Evolutionary conservation across 2,329 filamentous ascomycete genomes (phyloP), one percentile per base, ranked within the genome.

Genomic region (Clarireedia hainanense): DNA sequence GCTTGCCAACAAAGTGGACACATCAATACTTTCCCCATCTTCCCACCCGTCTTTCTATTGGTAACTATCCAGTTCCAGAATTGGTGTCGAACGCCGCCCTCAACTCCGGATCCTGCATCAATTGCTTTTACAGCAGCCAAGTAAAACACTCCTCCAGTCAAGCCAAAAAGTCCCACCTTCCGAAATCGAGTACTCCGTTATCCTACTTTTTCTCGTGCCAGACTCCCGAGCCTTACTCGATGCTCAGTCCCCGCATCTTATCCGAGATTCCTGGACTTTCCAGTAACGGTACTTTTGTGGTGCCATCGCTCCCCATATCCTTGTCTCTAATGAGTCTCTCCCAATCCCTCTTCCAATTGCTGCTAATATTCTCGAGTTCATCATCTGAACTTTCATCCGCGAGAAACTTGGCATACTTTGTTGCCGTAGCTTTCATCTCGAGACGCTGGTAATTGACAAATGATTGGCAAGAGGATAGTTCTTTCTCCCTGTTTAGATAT

Each of bases 271-370:
- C 39, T 6, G 39, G 39, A 17, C 39, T 42, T 42, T 42, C 39
- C 39, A 42, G 39, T n/a, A n/a, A n/a, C 39, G 17, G 39, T 42
- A 42, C 39, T 15, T 42, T 42, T 42, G 15, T 20, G 14, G n/a
- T 3, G 1, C 17, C 23, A 59, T 62, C 52, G 61, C 60, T 57
- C 63, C 61, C 53, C 63, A 55, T 20, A 60, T 62, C 50, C 63
- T 68, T 6, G n/a, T 58, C 58, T 56, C 73, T 72, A 68, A 79
- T 78, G 30, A 83, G 71, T 15, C 70, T 67, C 9, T 74, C 70
- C 76, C 80, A 85, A 64, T 85, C 81, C 34, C 76, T 69, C 68
- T 83, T 85, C 78, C 83, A 85, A 60, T 76, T 76, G 57, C 75
- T 71, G 60, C 85, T 84, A 67, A 80, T 81, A 59, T 78, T 75